Evolutionary conservation across 129 eudicot genomes (phyloP).

Genomic region (Flaveria trinervia): DNA sequence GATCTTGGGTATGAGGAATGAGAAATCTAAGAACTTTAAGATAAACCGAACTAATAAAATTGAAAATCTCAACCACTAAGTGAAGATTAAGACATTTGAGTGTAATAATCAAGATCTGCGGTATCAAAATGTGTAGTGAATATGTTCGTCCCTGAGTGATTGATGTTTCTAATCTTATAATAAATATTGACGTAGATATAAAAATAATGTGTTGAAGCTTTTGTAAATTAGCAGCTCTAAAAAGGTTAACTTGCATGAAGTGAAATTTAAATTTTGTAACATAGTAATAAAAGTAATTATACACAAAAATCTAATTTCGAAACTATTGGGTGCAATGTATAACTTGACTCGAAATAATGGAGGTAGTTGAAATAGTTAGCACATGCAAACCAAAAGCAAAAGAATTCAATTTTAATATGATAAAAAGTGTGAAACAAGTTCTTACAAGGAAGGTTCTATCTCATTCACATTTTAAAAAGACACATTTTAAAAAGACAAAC

Average conservation of each 20-base stretch:
- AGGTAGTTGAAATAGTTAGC: conserved; percentile 38
- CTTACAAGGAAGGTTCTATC: conserved; percentile 38
- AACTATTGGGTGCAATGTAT: background rate
- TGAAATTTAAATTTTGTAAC: background rate
- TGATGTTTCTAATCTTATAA: no score
- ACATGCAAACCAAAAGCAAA: conserved; percentile 28
- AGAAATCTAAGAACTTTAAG: background rate
- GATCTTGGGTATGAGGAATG: background rate
- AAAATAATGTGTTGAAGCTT: no score
- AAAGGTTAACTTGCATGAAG: no score
- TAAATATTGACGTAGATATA: no score
- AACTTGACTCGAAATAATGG: conserved; percentile 18
- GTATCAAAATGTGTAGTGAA: no score
- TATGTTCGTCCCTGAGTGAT: no score
- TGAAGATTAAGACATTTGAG: background rate
- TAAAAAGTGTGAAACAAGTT: background rate
- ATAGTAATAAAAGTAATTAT: background rate
- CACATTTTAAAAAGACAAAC: conserved; percentile 8
- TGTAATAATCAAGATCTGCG: no score
- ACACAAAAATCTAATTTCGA: background rate
- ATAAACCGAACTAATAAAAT: background rate
- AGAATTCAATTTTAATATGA: conserved; percentile 19
- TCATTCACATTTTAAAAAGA: conserved; percentile 1
- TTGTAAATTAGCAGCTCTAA: no score
- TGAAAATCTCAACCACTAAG: background rate